Base-by-base conservation (phyloP, 2,329 filamentous ascomycete genomes). In the Cladosporium sp. region DNA sequence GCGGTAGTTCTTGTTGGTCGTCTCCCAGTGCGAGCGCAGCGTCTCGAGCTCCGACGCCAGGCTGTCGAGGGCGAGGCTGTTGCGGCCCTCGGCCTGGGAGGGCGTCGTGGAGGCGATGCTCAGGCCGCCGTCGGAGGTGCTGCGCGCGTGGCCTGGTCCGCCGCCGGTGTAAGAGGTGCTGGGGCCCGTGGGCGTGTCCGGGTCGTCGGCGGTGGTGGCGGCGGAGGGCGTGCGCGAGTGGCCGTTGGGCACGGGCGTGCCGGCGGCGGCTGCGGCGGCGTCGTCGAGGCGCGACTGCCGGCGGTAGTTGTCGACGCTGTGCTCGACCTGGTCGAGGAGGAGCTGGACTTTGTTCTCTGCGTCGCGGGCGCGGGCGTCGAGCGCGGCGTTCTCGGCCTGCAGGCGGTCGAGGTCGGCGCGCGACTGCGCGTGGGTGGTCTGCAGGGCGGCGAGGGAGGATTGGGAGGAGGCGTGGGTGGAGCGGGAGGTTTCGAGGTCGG, bases 261-360 rank as follows among this genome's bases (percentile, higher is more conserved):
- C 55, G 51, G 65, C 65, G 6, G 57, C 14, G 14, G 14, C n/a
- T n/a, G n/a, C 56, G 18, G 54, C 55, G 51, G 64, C 65, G 54
- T 70, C 66, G 22, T 68, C 64, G 32, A 70, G 58, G 58, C 81
- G 75, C 4, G 80, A 81, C 61, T 83, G 89, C 38, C 93, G 87
- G 52, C 93, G 87, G 70, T 97, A 97, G 68, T 88, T 95, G 71
- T 93, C 91, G 13, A 98, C 93, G 3, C 89, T 95, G 38, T 84
- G 83, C 70, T 95, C 92, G 35, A 98, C 91, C 66, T 97, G 92
- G 68, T 97, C 90, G 10, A 98, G 83, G 46, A 98, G 82, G 64
- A 95, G 81, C 32, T 88, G 89, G 18, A 98, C 93, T 65, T 95
- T 95, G 59, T 88, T 84, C 73, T 98, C 93, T 1, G 93, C 93